Base-by-base conservation (phyloP, 805 yeast genomes). In the Candida methanosorbosa region DNA sequence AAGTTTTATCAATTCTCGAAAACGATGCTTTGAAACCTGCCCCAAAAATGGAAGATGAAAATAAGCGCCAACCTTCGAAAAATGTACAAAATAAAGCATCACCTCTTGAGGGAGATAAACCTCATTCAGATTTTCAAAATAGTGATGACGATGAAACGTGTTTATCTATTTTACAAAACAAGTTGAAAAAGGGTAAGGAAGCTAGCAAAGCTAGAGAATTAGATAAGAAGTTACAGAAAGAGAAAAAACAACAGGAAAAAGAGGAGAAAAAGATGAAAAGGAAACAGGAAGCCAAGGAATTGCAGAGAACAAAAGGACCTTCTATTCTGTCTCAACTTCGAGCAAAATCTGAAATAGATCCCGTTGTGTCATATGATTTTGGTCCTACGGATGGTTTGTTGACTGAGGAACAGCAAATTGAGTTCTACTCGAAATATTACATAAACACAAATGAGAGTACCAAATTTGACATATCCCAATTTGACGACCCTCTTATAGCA, bases 331-430 rank as follows among this genome's bases (percentile, higher is more conserved):
- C 32, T 11, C 43, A 34, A 20, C 26, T 31, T 11, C 18, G 18
- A 27, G 33, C 33, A 4, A n/a, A 41, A 2, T 31, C 30, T 16
- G 15, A 26, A 13, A 33, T 34, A 5, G 61, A 57, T 22, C 40
- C 38, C 4, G 22, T 52, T 0, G 56, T 41, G 37, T 32, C 46
- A 12, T 44, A 39, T 33, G 18, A 30, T 8, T 59, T 60, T 37
- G 36, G 37, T 9, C 38, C 44, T 0, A 38, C 41, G 5, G 71
- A 60, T 14, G 77, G 75, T 0, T 50, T 61, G n/a, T 54, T 71
- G 32, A 51, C 55, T 2, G 49, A 61, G 4, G 51, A 53, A 7
- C 59, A 70, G 33, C 55, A 55, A 34, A 43, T 51, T 29, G 68
- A 65, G 21, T 59, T 71, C 17, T 68, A 64, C 45, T 55, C 68